Percentiles rank a stretch among this genome's conserved stretches.
These are phyloP conservation scores for Exophiala viscosa DNA, from an alignment of 2,329 filamentous ascomycete genomes.

Conservation along the genomic window DNA sequence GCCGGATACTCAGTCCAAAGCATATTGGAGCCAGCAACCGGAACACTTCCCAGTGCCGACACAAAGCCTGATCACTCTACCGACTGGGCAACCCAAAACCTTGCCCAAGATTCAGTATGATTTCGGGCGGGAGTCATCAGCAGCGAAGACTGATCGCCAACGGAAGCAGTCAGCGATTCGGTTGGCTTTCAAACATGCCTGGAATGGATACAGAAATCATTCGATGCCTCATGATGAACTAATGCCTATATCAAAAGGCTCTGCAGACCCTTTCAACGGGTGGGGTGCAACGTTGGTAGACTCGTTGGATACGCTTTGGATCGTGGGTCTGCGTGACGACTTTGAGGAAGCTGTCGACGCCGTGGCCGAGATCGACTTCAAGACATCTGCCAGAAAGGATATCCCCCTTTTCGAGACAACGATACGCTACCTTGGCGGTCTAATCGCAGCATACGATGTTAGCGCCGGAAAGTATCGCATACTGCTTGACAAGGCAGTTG, in stretches of 20 bases:
- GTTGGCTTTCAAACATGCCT: constrained; percentile 70
- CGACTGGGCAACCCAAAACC: constrained; percentile 63
- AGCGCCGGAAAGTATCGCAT: constrained; percentile 64
- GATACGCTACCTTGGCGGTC: constrained; percentile 84
- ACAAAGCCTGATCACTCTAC: constrained; percentile 69
- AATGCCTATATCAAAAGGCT: constrained; percentile 63
- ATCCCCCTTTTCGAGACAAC: constrained; percentile 93
- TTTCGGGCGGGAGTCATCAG: constrained; percentile 64
- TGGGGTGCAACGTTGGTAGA: constrained; percentile 89
- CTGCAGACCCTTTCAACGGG: constrained; percentile 79
- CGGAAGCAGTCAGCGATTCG: constrained; percentile 65
- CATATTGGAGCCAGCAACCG: constrained; percentile 66
- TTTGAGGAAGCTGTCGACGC: constrained; percentile 73
- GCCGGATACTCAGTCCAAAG: constrained; percentile 12
- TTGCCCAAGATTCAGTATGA: constrained; percentile 74
- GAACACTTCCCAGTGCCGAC: constrained; percentile 75
- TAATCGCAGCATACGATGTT: constrained; percentile 82
- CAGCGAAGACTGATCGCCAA: constrained; percentile 59
- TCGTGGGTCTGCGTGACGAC: constrained; percentile 73
- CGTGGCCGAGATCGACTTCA: constrained; percentile 77
- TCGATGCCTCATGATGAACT: constrained; percentile 89
- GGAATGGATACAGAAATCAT: constrained; percentile 73
- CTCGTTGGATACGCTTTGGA: constrained; percentile 77
- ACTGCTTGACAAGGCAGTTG: constrained; percentile 71
- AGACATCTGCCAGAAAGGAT: constrained; percentile 59